These are phyloP conservation scores for Plasmodium malariae DNA, from an alignment of 169 alveolate species.

Conservation along the genomic window DNA sequence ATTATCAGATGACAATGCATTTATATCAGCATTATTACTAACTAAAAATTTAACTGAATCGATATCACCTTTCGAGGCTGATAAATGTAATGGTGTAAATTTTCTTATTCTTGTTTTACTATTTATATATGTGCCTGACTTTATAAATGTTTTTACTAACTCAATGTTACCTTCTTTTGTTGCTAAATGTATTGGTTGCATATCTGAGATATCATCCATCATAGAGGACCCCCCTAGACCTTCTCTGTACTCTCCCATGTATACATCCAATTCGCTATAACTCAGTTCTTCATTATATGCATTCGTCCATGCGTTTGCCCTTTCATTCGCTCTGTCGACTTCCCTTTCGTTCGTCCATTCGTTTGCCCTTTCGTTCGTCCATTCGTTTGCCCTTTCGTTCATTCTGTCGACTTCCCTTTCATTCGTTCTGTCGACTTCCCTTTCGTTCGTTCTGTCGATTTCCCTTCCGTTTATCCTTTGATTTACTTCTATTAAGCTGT, in stretches of 20 bases:
- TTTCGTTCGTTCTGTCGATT: too few relatives aligned
- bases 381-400: too few relatives aligned
- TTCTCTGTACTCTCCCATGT: conserved; percentile 31
- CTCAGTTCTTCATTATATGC: not conserved
- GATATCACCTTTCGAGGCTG: conserved; percentile 68
- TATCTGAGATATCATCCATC: conserved; percentile 27
- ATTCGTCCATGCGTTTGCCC: too few relatives aligned
- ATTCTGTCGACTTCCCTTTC: too few relatives aligned
- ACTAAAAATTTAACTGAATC: conserved; percentile 48
- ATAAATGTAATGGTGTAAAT: conserved; percentile 61
- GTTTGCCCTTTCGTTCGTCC: too few relatives aligned
- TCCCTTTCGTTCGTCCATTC: too few relatives aligned
- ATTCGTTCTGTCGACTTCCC: too few relatives aligned
- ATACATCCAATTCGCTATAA: conserved; percentile 25
- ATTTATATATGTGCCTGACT: conserved; percentile 30
- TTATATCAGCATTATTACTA: conserved; percentile 46
- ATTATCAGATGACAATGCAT: conserved; percentile 54
- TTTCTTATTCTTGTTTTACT: conserved; percentile 53
- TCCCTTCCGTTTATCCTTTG: too few relatives aligned
- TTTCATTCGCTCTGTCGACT: not conserved
- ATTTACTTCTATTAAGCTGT: too few relatives aligned
- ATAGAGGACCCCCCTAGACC: not conserved
- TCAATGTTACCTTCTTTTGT: conserved; percentile 69
- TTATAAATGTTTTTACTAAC: conserved; percentile 28
- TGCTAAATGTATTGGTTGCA: conserved; percentile 68